phyloP scores from a whole-genome alignment of 2,329 filamentous ascomycete genomes.

The Myriosclerotinia duriaeana region DNA sequence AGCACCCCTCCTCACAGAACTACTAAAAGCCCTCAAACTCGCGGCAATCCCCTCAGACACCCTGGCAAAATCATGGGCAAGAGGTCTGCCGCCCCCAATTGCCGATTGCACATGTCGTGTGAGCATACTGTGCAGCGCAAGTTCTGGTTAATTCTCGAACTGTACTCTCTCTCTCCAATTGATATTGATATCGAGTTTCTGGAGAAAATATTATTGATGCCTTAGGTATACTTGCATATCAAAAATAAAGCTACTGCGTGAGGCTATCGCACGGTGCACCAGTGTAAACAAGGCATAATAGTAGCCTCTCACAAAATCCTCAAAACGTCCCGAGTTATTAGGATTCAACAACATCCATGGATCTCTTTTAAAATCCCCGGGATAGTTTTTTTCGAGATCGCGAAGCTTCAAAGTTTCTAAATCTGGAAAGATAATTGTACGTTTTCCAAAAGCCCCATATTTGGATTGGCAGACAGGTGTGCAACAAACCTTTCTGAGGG shows the following conservation, averaged over 20 bases:
- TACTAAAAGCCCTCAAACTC: slow-evolving; percentile 39
- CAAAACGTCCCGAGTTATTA: neutral
- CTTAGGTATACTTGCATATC: slow-evolving; percentile 1
- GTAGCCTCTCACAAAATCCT: slow-evolving; percentile 2
- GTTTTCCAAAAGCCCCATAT: neutral
- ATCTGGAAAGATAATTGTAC: neutral
- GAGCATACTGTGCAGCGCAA: slow-evolving; percentile 36
- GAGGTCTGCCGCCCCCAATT: slow-evolving; percentile 38
- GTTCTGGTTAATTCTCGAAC: slow-evolving; percentile 5
- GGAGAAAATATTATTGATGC: slow-evolving; percentile 14
- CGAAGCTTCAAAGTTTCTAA: neutral
- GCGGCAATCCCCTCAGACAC: slow-evolving; percentile 40
- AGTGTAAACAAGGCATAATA: slow-evolving; percentile 13
- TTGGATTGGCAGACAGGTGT: neutral
- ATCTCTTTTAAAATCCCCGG: neutral
- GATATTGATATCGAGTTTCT: neutral
- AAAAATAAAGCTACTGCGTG: neutral
- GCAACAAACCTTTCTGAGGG: neutral
- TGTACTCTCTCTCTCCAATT: neutral
- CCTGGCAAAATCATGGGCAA: slow-evolving; percentile 34
- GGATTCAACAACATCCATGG: neutral
- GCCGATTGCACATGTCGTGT: slow-evolving; percentile 42
- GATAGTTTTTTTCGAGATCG: neutral
- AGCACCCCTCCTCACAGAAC: slow-evolving; percentile 33
- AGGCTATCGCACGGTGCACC: slow-evolving; percentile 2